A percentile compares a stretch with the other conserved stretches of the same genome.
Evolutionary conservation across 192 early-diverging fungal species (phyloP).

Genomic region (Coemansia sp.): DNA sequence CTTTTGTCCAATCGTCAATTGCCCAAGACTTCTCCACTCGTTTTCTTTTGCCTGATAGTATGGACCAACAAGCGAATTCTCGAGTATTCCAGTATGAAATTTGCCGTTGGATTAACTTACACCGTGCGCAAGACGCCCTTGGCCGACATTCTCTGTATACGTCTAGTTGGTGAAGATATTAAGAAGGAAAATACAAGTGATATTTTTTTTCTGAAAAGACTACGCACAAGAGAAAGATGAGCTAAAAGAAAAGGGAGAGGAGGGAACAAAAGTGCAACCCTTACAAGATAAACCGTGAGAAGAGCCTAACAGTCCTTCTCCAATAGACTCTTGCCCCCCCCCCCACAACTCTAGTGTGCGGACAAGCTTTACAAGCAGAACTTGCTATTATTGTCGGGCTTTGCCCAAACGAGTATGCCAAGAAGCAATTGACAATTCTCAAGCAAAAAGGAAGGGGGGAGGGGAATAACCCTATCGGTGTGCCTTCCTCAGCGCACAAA

Average conservation of each 20-base stretch:
- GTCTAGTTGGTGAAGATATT: conserved; percentile 29
- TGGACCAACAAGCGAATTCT: background rate
- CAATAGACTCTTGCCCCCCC: too few species aligned
- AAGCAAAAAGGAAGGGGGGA: too few species aligned
- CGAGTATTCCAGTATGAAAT: background rate
- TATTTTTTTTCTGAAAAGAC: conserved; percentile 6
- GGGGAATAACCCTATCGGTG: too few species aligned
- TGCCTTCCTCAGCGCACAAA: too few species aligned
- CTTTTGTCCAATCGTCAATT: background rate
- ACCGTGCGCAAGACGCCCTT: conserved; percentile 42
- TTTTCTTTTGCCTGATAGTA: background rate
- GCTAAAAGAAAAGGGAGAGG: conserved; percentile 11
- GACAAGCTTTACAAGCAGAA: too few species aligned
- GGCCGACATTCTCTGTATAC: conserved; percentile 20
- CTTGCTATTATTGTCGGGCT: too few species aligned
- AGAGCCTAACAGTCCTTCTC: too few species aligned
- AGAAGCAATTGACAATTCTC: too few species aligned
- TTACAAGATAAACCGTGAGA: background rate
- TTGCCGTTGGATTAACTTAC: conserved; percentile 16
- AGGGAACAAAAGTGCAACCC: background rate
- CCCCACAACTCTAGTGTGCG: too few species aligned
- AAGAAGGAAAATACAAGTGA: conserved; percentile 8
- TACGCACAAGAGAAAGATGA: conserved; percentile 3
- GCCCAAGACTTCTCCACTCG: background rate
- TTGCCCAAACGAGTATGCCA: too few species aligned